phyloP scores from a whole-genome alignment of 225 moss, liverwort and hornwort genomes.

The Physcomitrium patens region DNA sequence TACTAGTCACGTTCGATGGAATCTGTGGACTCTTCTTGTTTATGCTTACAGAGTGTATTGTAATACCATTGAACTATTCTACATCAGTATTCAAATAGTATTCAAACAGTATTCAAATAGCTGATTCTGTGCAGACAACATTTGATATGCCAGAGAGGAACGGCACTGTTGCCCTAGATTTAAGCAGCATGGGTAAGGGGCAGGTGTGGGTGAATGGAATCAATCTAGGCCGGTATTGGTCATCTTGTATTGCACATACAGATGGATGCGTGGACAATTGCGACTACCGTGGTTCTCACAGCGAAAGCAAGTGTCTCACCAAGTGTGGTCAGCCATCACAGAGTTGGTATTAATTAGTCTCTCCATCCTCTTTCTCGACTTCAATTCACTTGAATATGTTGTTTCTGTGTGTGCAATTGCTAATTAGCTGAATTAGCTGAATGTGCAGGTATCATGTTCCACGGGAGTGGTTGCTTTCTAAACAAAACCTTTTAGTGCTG shows the following conservation, averaged over 20 bases:
- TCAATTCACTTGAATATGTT: too few relatives aligned
- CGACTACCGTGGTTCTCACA: constrained; percentile 68
- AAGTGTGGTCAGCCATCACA: constrained; percentile 78
- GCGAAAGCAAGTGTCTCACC: constrained; percentile 56
- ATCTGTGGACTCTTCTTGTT: too few relatives aligned
- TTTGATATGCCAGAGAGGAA: constrained; percentile 74
- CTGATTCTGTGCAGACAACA: constrained; percentile 47
- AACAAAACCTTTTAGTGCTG: constrained; percentile 69
- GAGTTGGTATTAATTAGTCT: constrained; percentile 51
- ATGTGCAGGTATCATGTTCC: constrained; percentile 82
- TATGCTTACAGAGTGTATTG: too few relatives aligned
- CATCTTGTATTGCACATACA: constrained; percentile 50
- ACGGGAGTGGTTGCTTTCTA: constrained; percentile 76
- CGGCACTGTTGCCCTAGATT: constrained; percentile 63
- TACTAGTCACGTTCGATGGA: too few relatives aligned
- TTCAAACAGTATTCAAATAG: too few relatives aligned
- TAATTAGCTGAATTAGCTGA: too few relatives aligned
- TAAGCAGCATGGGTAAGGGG: constrained; percentile 81
- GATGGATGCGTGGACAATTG: constrained; percentile 55
- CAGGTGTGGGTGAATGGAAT: constrained; percentile 89
- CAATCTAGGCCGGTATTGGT: constrained; percentile 81
- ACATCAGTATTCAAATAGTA: background rate
- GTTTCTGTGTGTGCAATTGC: too few relatives aligned
- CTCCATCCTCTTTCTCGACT: background rate
- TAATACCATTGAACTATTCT: background rate